These are phyloP conservation scores for Ophiostoma populinum DNA, from an alignment of 2,329 filamentous ascomycete species.

Conservation along the genomic window DNA sequence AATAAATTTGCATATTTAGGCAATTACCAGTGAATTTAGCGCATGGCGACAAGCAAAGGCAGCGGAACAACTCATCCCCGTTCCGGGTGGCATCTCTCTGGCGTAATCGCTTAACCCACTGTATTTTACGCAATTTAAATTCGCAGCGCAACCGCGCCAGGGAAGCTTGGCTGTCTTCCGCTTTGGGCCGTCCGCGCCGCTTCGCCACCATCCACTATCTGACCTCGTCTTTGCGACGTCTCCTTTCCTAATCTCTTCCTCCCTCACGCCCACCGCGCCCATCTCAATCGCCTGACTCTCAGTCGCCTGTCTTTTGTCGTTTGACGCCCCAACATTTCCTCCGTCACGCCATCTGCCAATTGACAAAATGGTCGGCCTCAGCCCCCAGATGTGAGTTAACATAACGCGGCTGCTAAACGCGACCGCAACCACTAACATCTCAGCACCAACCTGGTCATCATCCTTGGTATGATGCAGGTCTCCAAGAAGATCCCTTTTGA, in stretches of 20 bases:
- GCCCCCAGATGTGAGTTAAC: slow-evolving; percentile 42
- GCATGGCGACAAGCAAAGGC: no score
- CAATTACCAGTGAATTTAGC: no score
- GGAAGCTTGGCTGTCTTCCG: no score
- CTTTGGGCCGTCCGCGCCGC: no score
- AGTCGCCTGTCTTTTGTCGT: background rate
- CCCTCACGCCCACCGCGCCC: background rate
- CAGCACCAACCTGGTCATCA: slow-evolving; percentile 85
- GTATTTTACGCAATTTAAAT: no score
- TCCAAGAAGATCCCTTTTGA: slow-evolving; percentile 93
- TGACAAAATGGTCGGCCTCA: slow-evolving; percentile 40
- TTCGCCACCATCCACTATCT: background rate
- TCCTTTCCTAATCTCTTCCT: background rate
- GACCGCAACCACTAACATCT: slow-evolving; percentile 12
- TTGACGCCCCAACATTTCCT: background rate
- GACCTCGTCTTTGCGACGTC: background rate
- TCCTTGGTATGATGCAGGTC: slow-evolving; percentile 95
- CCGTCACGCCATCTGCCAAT: background rate
- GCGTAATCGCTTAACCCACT: no score
- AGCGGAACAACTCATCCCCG: no score
- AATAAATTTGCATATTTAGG: no score
- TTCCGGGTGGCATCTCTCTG: no score
- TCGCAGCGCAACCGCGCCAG: no score
- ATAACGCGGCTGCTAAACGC: background rate
- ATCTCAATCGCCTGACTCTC: background rate